Conservation (phyloP, 108 stramenopile species). For the Pseudonitzschia delicatissima region DNA sequence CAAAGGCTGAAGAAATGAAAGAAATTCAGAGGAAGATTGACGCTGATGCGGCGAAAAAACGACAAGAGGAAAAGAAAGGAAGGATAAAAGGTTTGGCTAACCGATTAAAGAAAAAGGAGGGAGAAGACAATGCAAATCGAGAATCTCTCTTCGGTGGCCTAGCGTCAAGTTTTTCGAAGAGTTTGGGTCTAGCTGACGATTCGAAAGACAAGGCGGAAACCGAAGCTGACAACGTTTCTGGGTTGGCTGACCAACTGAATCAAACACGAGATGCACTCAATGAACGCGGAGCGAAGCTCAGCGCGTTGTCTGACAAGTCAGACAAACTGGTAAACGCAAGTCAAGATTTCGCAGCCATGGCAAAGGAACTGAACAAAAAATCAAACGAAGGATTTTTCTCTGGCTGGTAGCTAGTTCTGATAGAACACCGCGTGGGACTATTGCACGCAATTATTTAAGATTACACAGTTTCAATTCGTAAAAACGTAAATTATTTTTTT, state of each 20-base stretch:
- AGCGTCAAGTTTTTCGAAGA: constrained; percentile 32
- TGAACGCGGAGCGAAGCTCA: constrained; percentile 73
- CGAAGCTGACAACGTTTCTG: constrained; percentile 20
- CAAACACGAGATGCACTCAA: constrained; percentile 66
- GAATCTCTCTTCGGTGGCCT: constrained; percentile 56
- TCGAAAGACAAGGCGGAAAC: constrained; percentile 21
- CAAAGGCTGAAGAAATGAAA: constrained; percentile 28
- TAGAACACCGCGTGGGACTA: no score
- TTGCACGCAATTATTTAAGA: no score
- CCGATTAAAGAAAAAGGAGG: constrained; percentile 27
- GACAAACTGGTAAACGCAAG: constrained; percentile 64
- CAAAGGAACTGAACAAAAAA: constrained; percentile 60
- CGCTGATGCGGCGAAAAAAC: constrained; percentile 1
- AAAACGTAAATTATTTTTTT: not conserved
- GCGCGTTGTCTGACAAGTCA: constrained; percentile 70
- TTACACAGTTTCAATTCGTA: not conserved
- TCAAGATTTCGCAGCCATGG: constrained; percentile 81
- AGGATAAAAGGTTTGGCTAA: not conserved
- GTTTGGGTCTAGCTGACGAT: constrained; percentile 42
- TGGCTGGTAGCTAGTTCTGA: constrained; percentile 40
- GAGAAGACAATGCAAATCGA: constrained; percentile 35
- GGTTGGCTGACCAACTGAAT: constrained; percentile 29
- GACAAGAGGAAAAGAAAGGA: not conserved
- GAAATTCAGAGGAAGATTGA: constrained; percentile 5
- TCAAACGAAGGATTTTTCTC: constrained; percentile 47